Base-by-base conservation (phyloP, 768 basidiomycete genomes). In the Stropharia rugosoannulata region DNA sequence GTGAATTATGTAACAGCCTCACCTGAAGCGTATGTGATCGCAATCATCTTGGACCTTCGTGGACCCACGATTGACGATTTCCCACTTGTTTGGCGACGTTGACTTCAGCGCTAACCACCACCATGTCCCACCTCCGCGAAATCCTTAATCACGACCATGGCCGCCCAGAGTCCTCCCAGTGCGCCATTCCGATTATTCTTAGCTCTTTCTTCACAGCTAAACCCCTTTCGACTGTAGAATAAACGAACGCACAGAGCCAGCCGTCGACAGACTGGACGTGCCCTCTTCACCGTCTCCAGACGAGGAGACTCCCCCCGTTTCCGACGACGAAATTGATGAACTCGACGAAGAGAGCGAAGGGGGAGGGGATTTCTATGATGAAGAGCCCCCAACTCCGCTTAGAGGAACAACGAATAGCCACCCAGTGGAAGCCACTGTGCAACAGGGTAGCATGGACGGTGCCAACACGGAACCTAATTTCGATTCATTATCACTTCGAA, bases 101-200 rank as follows among this genome's bases (percentile, higher is more conserved):
- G 61, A 58, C 59, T 54, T 60, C 62, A 61, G 64, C 66, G 63
- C 62, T 62, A 59, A 64, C 58, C 64, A 61, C 55, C 60, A 62
- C 55, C 63, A 86, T 86, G 84, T 79, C 84, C 55, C 80, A 74
- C 65, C 77, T 86, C 56, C 71, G 70, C 60, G 79, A 78, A 59
- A 71, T 86, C 42, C 72, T 86, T 59, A 86, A 85, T 66, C 83
- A 84, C 48, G 78, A 81, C 58, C 73, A 73, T 52, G 66, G 61
- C 52, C 67, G 69, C 45, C 71, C 72, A 43, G 68, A 63, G 38
- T 66, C 71, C 38, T 72, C 71, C 60, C 77, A 74, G 83, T 84
- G 55, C 45, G 78, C 70, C 52, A 48, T 36, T 39, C 57, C 48
- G 36, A 45, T 56, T 52, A 54, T 59, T 55, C 41, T 49, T 58